Base-by-base conservation (phyloP, 2,329 filamentous ascomycete genomes). In the Fusarium mangiferae region DNA sequence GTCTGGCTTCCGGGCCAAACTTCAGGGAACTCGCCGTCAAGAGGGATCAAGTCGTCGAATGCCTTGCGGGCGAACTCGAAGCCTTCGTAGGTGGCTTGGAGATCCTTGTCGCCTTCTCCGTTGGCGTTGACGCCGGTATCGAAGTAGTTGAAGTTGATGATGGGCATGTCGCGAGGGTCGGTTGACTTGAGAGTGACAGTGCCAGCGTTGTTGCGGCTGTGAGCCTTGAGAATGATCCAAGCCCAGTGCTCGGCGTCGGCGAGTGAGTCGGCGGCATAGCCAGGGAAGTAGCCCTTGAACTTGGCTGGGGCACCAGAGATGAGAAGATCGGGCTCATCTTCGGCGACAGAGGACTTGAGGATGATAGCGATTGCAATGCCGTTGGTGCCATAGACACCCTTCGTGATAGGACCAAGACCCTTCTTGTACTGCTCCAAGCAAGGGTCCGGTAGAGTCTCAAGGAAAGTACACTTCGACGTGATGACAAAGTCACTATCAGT, bases 61-160 rank as follows among this genome's bases (percentile, higher is more conserved):
- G 87, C 84, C 12, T 85, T 80, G 12, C 89, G 86, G 0, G 86
- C 84, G 14, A 89, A 85, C 55, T 85, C 75, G 61, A 92, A 81
- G 5, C 85, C 88, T 74, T 93, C 90, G 26, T 84, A 83, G 5
- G 90, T 77, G 1, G 90, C 88, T 48, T 90, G 86, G 10, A 88
- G 76, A 46, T 89, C 85, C 44, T 85, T 83, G 7, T 88, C 87
- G 14, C 85, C 83, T 38, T 77, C 73, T 20, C 63, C 73, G 6
- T 75, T 67, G 77, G 92, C 91, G 35, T 85, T 83, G 28, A 79
- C 81, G 35, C 87, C 87, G 0, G 84, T 82, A 38, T 86, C 84
- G 82, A 89, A 91, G 79, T 87, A 91, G 80, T 90, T 89, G 83
- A 91, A 92, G 58, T 84, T 83, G 73, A 94, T 92, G 39, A 87